Evolutionary conservation across 108 stramenopile species (phyloP), one percentile per base, ranked within the genome.

Genomic region (Aurantiochytrium sp.): DNA sequence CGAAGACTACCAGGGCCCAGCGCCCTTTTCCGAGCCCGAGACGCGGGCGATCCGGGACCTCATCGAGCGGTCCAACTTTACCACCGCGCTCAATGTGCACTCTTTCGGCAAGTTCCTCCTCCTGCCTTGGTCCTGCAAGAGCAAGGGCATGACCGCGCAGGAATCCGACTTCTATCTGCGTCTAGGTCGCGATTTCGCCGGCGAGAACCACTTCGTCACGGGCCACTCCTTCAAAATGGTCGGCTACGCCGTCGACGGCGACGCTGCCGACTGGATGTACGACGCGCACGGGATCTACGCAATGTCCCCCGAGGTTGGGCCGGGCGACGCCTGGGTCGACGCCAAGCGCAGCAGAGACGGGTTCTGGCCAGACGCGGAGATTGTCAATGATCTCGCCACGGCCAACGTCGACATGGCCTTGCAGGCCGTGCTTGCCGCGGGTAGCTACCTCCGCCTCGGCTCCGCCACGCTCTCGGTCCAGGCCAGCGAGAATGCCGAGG

Each of bases 241-340:
- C 42, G 36, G 30, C 31, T 88, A 88, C 37, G n/a, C 85, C 4
- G 88, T 86, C 4, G n/a, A 50, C 10, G 88, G 88, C 3, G 88
- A 88, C 19, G 88, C 88, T 31, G 85, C 54, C 27, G 88, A 88
- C 81, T 86, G 69, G 68, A 88, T 88, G 88, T 52, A n/a, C 17
- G 50, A 55, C 54, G 30, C 86, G 48, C 88, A 85, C 27, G 88
- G 88, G 30, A 53, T 88, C 27, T 50, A 36, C 2, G 88, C 88
- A 37, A 87, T 86, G 41, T 34, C 85, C 6, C 88, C 88, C 4
- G 88, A 88, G 30, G 86, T 88, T 4, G 73, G 88, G 3, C 73
- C 73, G 1, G 73, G 73, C 12, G 73, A 81, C 45, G 39, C 45
- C 15, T 81, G 73, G 73, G 42, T 81, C 6, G 30, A 81, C 12